Percentiles rank a stretch among this genome's conserved stretches.
Evolutionary conservation across 805 yeast species (phyloP).

Genomic region (Candida ponderosae): DNA sequence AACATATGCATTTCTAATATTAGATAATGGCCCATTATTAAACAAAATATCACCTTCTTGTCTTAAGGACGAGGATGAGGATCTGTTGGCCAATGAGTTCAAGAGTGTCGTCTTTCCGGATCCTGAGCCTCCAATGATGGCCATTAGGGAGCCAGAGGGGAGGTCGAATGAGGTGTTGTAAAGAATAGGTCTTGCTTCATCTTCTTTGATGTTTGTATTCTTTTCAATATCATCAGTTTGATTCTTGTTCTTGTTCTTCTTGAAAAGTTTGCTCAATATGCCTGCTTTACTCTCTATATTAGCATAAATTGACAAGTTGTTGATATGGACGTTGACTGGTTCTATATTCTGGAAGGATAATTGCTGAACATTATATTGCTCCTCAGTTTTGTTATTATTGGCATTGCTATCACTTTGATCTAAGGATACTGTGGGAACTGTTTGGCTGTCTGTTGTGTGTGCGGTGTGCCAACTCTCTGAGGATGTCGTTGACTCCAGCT

Average conservation of each 20-base stretch:
- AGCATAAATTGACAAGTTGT: constrained; percentile 9
- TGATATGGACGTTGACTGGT: constrained; percentile 9
- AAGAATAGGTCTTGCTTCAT: constrained; percentile 4
- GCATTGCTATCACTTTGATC: no score
- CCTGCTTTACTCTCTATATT: not conserved
- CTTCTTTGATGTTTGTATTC: not conserved
- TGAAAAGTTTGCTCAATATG: not conserved
- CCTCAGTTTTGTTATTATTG: not conserved
- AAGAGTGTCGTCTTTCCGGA: constrained; percentile 80
- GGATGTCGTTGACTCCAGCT: no score
- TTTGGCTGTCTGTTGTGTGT: no score
- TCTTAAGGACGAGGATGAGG: constrained; percentile 29
- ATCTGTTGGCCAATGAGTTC: constrained; percentile 54
- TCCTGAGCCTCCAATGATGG: constrained; percentile 86
- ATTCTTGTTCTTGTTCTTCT: not conserved
- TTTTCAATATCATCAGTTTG: not conserved
- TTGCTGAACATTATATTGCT: not conserved
- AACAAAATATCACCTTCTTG: constrained; percentile 34
- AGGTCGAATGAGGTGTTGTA: constrained; percentile 48
- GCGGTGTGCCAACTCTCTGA: no score
- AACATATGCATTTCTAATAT: constrained; percentile 45
- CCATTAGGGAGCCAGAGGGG: constrained; percentile 60
- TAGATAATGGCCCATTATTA: constrained; percentile 17
- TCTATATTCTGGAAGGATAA: constrained; percentile 10
- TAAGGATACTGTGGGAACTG: no score